phyloP scores from a whole-genome alignment of 495 filamentous ascomycete species.

The Penicillium goetzii region DNA sequence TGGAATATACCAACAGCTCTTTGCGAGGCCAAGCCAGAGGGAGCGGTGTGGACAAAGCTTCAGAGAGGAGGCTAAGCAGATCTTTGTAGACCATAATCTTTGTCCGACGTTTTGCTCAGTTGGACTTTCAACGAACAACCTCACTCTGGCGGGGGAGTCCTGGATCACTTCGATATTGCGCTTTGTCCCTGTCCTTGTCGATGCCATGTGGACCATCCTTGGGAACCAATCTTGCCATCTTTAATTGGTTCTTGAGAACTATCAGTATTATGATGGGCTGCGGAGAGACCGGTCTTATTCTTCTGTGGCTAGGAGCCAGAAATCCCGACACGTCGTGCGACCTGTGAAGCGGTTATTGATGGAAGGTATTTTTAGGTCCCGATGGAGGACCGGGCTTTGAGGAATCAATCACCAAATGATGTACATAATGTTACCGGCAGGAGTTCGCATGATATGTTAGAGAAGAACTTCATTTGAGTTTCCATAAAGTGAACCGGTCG shows the following conservation, averaged over 20 bases:
- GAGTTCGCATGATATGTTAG: too few relatives aligned
- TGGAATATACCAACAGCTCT: not conserved
- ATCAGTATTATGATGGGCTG: slow-evolving; percentile 2
- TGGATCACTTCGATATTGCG: not conserved
- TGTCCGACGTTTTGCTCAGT: not conserved
- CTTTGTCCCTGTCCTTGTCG: slow-evolving; percentile 4
- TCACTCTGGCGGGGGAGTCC: not conserved
- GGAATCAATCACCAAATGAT: not conserved
- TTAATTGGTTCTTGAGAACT: slow-evolving; percentile 19
- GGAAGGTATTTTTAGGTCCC: slow-evolving; percentile 16
- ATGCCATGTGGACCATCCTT: slow-evolving; percentile 16
- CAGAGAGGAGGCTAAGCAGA: not conserved
- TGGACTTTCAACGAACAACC: not conserved
- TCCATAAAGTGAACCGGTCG: not conserved
- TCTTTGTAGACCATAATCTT: not conserved
- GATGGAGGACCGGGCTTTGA: not conserved
- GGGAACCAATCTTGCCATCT: not conserved
- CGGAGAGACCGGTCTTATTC: slow-evolving; percentile 16
- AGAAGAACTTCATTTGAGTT: too few relatives aligned
- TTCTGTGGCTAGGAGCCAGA: slow-evolving; percentile 4
- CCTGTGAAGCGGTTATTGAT: slow-evolving; percentile 9
- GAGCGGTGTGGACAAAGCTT: not conserved
- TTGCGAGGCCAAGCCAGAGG: slow-evolving; percentile 1
- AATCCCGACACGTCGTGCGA: slow-evolving; percentile 15
- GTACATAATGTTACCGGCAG: too few relatives aligned